phyloP scores from a whole-genome alignment of 441 rosid species.

The Viola pubescens region DNA sequence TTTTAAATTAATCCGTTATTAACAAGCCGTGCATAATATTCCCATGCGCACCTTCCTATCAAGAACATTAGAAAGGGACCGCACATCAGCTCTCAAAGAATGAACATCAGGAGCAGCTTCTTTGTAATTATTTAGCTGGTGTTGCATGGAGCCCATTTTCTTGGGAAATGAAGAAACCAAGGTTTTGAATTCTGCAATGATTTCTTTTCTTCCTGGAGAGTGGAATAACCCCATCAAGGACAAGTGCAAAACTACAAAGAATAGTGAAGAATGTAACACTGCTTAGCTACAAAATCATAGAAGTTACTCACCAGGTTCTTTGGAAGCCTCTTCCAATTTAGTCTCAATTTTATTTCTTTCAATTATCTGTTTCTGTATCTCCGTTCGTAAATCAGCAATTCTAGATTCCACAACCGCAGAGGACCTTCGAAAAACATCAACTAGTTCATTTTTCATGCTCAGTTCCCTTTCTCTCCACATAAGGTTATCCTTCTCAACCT shows the following conservation, averaged over 20 bases:
- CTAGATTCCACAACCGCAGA: constrained; percentile 63
- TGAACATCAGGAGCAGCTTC: constrained; percentile 74
- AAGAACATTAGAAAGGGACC: constrained; percentile 61
- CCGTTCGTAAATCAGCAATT: constrained; percentile 49
- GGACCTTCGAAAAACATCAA: constrained; percentile 70
- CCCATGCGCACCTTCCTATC: constrained; percentile 60
- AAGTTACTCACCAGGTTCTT: constrained; percentile 57
- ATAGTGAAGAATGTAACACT: constrained; percentile 9
- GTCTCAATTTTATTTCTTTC: constrained; percentile 49
- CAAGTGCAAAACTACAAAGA: constrained; percentile 7
- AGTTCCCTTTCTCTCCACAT: constrained; percentile 84
- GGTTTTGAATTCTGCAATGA: constrained; percentile 77
- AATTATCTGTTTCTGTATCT: constrained; percentile 61
- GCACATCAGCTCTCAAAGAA: constrained; percentile 75
- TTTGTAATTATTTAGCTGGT: constrained; percentile 61
- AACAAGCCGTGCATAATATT: background rate
- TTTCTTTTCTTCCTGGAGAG: constrained; percentile 79
- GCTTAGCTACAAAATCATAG: constrained; percentile 3
- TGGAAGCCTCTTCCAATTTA: constrained; percentile 59
- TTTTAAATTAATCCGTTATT: constrained; percentile 5
- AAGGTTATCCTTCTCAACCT: constrained; percentile 88
- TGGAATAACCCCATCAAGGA: constrained; percentile 24
- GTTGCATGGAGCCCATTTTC: constrained; percentile 83
- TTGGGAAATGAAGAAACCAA: constrained; percentile 84
- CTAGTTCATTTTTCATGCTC: constrained; percentile 61